Evolutionary conservation across 140 eudicot genomes (phyloP), one percentile per base, ranked within the genome.

Genomic region (Oenanthe javanica): DNA sequence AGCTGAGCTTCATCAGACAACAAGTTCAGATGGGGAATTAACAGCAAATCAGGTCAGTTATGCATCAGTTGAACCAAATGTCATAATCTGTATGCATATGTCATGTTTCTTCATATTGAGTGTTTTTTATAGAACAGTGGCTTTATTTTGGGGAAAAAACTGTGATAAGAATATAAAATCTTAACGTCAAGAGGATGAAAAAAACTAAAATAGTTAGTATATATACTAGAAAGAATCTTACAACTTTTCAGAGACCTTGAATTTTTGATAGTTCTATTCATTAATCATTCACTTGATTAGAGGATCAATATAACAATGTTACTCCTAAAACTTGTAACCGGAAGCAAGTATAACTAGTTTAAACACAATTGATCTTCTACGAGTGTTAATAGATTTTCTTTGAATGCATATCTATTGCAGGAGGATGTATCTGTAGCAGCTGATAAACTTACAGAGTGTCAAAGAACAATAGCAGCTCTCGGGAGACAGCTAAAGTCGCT

Each of bases 351-450:
- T 57, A 21, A 19, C 63, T 46, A 8, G 31, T 46, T 19, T 9
- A 23, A 5, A n/a, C 31, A 9, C 10, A 4, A 46, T 13, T 48
- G 25, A 46, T n/a, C 8, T 9, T 18, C 14, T 40, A 4, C 19
- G 31, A 6, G 48, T 16, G 72, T 23, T 23, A 23, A 64, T 16
- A 40, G 6, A 23, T n/a, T 9, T n/a, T 45, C 4, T 21, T 36
- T 1, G 11, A 45, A 55, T 25, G 18, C 23, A 18, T 64, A 54
- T 55, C 18, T 81, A 71, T 61, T 80, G 77, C 87, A 89, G 93
- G 93, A 93, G 88, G 93, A 93, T 73, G 84, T 93, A 6, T 93
- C 85, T 71, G 92, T 83, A 66, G 98, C 98, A 77, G 97, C 97
- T 27, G 89, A 86, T 71, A 93, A 94, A 80, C 96, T 93, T 42